A percentile compares a stretch with the other conserved stretches of the same genome.
Conservation (phyloP, 306 rosid genomes). For the Leucaena leucocephala region DNA sequence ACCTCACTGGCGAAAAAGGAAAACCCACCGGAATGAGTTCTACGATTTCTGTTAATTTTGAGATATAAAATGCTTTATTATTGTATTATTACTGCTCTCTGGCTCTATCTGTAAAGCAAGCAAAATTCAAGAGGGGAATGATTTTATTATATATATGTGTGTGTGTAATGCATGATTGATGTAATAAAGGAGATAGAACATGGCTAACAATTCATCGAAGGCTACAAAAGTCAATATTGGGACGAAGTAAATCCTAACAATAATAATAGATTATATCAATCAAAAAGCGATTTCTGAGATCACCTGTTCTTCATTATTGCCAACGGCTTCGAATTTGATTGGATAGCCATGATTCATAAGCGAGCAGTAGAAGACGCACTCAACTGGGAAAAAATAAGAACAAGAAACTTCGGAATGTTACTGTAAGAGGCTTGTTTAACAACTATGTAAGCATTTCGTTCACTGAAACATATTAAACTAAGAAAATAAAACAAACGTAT, state of each 20-base stretch:
- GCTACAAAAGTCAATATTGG: background rate
- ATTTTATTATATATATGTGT: background rate
- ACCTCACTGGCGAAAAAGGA: background rate
- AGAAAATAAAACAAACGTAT: background rate
- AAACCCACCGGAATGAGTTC: background rate
- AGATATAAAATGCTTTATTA: background rate
- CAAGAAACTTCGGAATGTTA: background rate
- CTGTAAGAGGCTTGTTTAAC: background rate
- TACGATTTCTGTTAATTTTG: background rate
- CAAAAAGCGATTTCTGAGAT: background rate
- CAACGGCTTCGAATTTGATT: background rate
- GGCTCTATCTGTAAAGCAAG: background rate
- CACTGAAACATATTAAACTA: background rate
- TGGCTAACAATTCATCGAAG: background rate
- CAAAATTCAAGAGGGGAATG: background rate
- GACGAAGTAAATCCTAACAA: background rate
- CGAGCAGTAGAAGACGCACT: background rate
- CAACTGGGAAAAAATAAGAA: background rate
- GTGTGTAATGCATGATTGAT: background rate
- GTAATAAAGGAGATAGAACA: background rate
- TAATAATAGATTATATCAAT: background rate
- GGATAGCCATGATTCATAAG: background rate
- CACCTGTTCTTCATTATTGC: background rate
- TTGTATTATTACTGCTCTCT: background rate
- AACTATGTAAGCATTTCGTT: background rate